These are phyloP conservation scores for Babesia caballi DNA, from an alignment of 169 alveolate genomes.

Conservation along the genomic window DNA sequence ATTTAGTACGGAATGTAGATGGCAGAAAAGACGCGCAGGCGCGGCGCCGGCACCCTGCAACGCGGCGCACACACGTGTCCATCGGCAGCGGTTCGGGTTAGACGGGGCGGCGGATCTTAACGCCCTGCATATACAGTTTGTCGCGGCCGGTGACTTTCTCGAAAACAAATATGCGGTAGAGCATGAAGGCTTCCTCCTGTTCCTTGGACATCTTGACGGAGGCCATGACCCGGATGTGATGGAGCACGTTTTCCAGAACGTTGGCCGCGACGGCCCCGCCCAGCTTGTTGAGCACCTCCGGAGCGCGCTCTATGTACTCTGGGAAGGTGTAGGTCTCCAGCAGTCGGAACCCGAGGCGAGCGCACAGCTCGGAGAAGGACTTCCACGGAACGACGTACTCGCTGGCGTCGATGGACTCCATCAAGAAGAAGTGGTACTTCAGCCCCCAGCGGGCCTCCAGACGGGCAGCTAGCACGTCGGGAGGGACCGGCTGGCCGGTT, in stretches of 20 bases:
- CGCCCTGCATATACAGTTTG: slow-evolving; percentile 64
- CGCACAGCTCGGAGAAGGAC: slow-evolving; percentile 34
- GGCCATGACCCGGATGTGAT: slow-evolving; percentile 22
- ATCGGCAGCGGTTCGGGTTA: neutral
- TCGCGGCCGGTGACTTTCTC: slow-evolving; percentile 60
- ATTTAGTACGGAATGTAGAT: too few relatives aligned
- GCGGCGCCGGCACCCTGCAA: too few relatives aligned
- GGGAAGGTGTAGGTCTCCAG: slow-evolving; percentile 49
- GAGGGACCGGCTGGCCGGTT: neutral
- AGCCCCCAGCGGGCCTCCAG: slow-evolving; percentile 67
- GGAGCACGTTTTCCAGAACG: slow-evolving; percentile 39
- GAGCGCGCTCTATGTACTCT: slow-evolving; percentile 46
- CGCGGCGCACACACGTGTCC: too few relatives aligned
- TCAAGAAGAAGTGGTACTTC: slow-evolving; percentile 71
- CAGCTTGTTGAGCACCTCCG: neutral
- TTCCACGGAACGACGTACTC: slow-evolving; percentile 77
- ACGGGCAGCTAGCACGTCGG: neutral
- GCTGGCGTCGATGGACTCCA: slow-evolving; percentile 76
- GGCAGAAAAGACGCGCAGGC: too few relatives aligned
- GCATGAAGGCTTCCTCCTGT: slow-evolving; percentile 48
- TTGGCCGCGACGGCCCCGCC: slow-evolving; percentile 3
- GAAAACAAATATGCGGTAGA: slow-evolving; percentile 58
- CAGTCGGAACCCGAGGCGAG: slow-evolving; percentile 40
- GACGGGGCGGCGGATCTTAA: slow-evolving; percentile 33
- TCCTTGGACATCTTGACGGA: slow-evolving; percentile 30